Percentiles rank a stretch among this genome's conserved stretches.
Conservation (phyloP, 2,329 filamentous ascomycete genomes). For the Penicillium decumbens region DNA sequence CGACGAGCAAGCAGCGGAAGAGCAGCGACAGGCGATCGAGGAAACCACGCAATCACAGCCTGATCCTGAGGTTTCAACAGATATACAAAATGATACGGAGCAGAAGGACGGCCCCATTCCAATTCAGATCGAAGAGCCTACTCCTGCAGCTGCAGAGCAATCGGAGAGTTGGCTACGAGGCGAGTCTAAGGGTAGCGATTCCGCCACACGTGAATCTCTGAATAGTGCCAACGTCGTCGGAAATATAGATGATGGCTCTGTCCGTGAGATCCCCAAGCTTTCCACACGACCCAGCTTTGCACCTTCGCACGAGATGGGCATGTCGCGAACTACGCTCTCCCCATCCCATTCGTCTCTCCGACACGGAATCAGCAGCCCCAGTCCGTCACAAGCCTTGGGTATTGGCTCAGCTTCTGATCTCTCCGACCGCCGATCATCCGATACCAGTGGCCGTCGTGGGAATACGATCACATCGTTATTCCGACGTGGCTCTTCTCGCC, state of each 20-base stretch:
- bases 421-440: slow-evolving; percentile 53
- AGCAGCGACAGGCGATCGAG: background rate
- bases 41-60: background rate
- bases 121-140: slow-evolving; percentile 7
- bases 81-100: slow-evolving; percentile 2
- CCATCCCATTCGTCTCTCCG: slow-evolving; percentile 43
- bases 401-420: slow-evolving; percentile 51
- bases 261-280: slow-evolving; percentile 26
- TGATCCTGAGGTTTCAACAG: background rate
- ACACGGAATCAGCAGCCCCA: slow-evolving; percentile 47
- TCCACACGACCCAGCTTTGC: slow-evolving; percentile 30
- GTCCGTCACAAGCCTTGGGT: slow-evolving; percentile 51
- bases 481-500: slow-evolving; percentile 56
- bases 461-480: slow-evolving; percentile 69
- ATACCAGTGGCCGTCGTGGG: slow-evolving; percentile 46
- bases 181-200: slow-evolving; percentile 28
- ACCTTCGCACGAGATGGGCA: slow-evolving; percentile 32
- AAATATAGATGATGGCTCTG: slow-evolving; percentile 34
- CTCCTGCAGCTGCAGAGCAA: slow-evolving; percentile 1
- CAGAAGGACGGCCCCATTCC: background rate
- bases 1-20: slow-evolving; percentile 47
- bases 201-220: slow-evolving; percentile 23
- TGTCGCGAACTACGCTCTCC: slow-evolving; percentile 32
- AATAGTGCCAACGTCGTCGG: slow-evolving; percentile 32
- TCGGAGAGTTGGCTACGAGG: slow-evolving; percentile 34